phyloP scores from a whole-genome alignment of 345 rosid species.

The Rhodomyrtus tomentosa region DNA sequence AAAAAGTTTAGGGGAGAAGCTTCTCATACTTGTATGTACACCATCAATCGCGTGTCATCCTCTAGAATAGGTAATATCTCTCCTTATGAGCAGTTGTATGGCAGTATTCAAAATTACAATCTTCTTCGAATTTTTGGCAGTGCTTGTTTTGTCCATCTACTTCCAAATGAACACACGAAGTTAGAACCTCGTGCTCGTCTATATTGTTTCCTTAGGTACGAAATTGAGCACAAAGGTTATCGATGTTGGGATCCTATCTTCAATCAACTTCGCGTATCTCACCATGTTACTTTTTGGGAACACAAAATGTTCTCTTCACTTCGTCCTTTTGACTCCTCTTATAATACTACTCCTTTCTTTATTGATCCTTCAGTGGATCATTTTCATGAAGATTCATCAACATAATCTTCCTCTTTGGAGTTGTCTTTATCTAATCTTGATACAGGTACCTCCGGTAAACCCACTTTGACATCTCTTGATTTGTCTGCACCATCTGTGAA shows the following conservation, averaged over 20 bases:
- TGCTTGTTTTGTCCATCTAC: neutral
- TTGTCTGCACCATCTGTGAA: too few species aligned
- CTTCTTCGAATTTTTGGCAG: neutral
- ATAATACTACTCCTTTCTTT: too few species aligned
- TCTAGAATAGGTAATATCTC: neutral
- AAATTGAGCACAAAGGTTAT: neutral
- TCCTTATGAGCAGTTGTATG: neutral
- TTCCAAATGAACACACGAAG: neutral
- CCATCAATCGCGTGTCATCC: neutral
- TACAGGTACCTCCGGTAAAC: too few species aligned
- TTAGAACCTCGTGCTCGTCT: neutral
- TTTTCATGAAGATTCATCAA: too few species aligned
- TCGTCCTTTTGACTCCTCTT: too few species aligned
- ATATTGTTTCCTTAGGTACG: neutral
- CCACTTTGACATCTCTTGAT: too few species aligned
- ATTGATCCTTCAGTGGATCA: too few species aligned
- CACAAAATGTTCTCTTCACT: neutral
- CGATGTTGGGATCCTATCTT: neutral
- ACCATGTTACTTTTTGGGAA: neutral
- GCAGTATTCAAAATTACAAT: neutral
- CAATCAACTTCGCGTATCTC: neutral
- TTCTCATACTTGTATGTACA: neutral
- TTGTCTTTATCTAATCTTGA: too few species aligned
- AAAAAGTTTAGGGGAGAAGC: neutral
- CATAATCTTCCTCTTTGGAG: too few species aligned